Evolutionary conservation across 1,284 basidiomycete species (phyloP), one percentile per base, ranked within the genome.

Genomic region (Fomitopsis palustris): DNA sequence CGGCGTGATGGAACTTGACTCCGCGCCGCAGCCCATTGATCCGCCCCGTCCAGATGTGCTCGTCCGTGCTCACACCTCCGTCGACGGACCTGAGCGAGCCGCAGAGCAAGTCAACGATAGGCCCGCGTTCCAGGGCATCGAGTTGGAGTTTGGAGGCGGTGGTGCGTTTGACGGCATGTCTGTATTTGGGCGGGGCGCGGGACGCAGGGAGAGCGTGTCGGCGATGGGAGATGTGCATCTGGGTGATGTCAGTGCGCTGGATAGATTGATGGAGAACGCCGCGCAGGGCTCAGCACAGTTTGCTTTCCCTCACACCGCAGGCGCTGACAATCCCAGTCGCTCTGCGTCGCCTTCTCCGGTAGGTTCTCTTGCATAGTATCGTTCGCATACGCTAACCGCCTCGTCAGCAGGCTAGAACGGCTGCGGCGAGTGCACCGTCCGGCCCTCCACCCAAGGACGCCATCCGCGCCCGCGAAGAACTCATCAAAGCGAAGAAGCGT

Each of bases 251-350:
- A 90, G 87, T 64, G 90, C 90, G 4, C 77, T 93, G 54, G 91
- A 93, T 68, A 76, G 86, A 58, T 77, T 93, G 38, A 88, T 90
- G 82, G 87, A 90, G 60, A 84, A 90, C 62, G 88, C 91, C 37
- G 85, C 83, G 79, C 33, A 69, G 77, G 75, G 66, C 54, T 55
- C 27, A 21, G 9, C n/a, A 17, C 49, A 19, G 17, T 21, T 52
- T 14, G 17, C n/a, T n/a, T 52, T 52, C 49, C 29, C 31, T 10
- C 29, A 23, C 8, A 17, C 16, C 9, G 14, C 27, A 10, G 27
- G 17, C 6, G 31, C 31, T 9, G 31, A 35, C 17, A 8, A 52
- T 17, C 10, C 19, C 1, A 31, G 10, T 7, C 8, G 16, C 17
- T 8, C 49, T 33, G 33, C 33, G 4, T 14, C 14, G 45, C 23